phyloP scores from a whole-genome alignment of 139 green algal species.

The Asterochloris erici region DNA sequence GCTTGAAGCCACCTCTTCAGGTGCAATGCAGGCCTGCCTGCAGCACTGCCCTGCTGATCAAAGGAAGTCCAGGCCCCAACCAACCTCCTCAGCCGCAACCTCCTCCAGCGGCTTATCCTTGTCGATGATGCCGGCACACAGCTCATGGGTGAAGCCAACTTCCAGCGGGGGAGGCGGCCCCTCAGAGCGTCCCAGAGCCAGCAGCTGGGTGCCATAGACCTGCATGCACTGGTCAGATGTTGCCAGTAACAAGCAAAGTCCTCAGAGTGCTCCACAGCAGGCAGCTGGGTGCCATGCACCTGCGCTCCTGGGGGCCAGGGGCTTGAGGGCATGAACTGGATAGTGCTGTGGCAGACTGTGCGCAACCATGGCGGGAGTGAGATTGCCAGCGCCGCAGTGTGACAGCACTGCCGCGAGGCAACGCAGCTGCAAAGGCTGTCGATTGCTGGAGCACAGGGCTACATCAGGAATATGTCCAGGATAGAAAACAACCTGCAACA shows the following conservation, averaged over 20 bases:
- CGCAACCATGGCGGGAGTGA: too few relatives aligned
- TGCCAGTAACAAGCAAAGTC: too few relatives aligned
- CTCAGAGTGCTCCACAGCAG: not conserved
- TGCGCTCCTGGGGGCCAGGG: too few relatives aligned
- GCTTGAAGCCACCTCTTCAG: not conserved
- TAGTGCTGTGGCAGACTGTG: too few relatives aligned
- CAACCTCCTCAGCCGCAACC: conserved; percentile 52
- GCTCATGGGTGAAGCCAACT: conserved; percentile 82
- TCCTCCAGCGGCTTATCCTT: conserved; percentile 62
- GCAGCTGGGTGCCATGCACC: too few relatives aligned
- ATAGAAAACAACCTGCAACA: too few relatives aligned
- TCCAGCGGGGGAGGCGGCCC: conserved; percentile 15
- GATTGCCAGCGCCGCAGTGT: too few relatives aligned
- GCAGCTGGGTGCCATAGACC: conserved; percentile 26
- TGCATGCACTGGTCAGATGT: not conserved
- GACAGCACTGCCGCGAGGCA: too few relatives aligned
- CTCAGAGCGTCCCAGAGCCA: conserved; percentile 3
- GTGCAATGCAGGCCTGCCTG: not conserved
- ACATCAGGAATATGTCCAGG: too few relatives aligned
- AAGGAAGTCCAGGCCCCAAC: not conserved
- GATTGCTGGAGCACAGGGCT: too few relatives aligned
- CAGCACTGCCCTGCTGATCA: not conserved
- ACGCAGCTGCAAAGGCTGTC: too few relatives aligned
- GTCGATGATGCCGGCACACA: conserved; percentile 88
- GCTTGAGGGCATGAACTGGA: too few relatives aligned